Evolutionary conservation across 139 green algal species (phyloP), one percentile per base, ranked within the genome.

Genomic region (Closterium sp.): DNA sequence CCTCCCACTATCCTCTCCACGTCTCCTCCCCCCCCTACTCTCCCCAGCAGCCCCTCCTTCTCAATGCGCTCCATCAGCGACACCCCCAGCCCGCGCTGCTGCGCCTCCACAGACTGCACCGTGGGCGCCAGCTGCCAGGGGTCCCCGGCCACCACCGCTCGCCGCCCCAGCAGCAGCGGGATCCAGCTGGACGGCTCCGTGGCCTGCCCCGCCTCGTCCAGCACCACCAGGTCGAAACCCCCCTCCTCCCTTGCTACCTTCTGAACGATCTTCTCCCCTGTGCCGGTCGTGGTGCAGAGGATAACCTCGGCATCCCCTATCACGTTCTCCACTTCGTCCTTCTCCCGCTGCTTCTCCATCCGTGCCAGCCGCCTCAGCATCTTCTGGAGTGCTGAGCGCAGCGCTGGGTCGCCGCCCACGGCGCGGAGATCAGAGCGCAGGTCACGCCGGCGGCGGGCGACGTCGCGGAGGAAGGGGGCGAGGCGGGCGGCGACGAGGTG

Each of bases 191-290:
- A 81, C 32, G 94, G 94, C 88, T 96, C 93, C 0, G 91, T 95
- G 43, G 94, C 93, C 33, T 96, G 94, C 33, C 84, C 93, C 9
- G 94, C 94, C 86, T 96, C 94, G 36, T 96, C 94, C n/a, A 96
- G 10, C 23, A 96, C 85, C 31, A 93, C 91, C 6, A 95, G n/a
- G 55, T 94, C 93, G 76, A 95, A 96, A 30, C 87, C 30, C 30
- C 85, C 69, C 38, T 87, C 69, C 21, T 90, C 86, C 84, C n/a
- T 90, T 19, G 55, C 55, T 19, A 76, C 25, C 10, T 76, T 19
- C 81, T 92, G 86, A 10, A 95, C 33, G 2, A 92, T 21, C 23
- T 23, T 21, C 23, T 91, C 89, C 10, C 87, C 94, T 28, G 94
- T 93, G 10, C 93, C 93, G 5, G 88, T 89, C 16, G 55, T 90